Base-by-base conservation (phyloP, 495 filamentous ascomycete genomes). In the Neurospora sp. region DNA sequence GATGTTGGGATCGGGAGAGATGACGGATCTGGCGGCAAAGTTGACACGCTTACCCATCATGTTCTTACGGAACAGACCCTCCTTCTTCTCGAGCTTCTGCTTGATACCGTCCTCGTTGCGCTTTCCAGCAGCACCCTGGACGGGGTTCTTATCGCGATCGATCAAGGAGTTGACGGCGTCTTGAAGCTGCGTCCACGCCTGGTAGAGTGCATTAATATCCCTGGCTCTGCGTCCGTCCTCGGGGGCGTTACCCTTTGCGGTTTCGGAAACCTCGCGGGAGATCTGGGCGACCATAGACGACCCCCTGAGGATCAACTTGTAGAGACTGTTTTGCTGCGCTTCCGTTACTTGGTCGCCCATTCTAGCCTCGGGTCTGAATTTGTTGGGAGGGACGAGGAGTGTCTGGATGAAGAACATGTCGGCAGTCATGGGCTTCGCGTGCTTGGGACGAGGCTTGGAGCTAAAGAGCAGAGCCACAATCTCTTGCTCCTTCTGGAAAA, bases 41-140 rank as follows among this genome's bases (percentile, higher is more conserved):
- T 99, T 98, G 81, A 99, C 96, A 84, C 96, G 92, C 85, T 99
- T 99, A 68, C 96, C 96, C 96, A 99, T 99, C 95, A 99, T 98
- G 84, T 99, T 97, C 87, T 95, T 98, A 76, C 96, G 87, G 85
- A 99, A 98, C 68, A 99, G 83, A 68, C 96, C 96, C 78, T 99
- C 96, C 82, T 99, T 99, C 87, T 98, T 98, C 82, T 99, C 96
- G 18, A 99, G 87, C 77, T 93, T 91, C 78, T 99, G 96, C 82
- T 98, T 99, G 81, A 99, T 96, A 72, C 96, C 96, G 46, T 94
- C 91, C 73, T 92, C 89, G 61, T 90, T 89, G 69, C 86, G 82
- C 78, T 87, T 88, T 5, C 86, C 91, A 9, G 93, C 93, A 5
- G 87, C 82, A 10, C 94, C 94, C 53, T 90, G 88, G 12, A 93